Evolutionary conservation across 2,329 filamentous ascomycete genomes (phyloP).

Genomic region (Scedosporium aurantiacum): DNA sequence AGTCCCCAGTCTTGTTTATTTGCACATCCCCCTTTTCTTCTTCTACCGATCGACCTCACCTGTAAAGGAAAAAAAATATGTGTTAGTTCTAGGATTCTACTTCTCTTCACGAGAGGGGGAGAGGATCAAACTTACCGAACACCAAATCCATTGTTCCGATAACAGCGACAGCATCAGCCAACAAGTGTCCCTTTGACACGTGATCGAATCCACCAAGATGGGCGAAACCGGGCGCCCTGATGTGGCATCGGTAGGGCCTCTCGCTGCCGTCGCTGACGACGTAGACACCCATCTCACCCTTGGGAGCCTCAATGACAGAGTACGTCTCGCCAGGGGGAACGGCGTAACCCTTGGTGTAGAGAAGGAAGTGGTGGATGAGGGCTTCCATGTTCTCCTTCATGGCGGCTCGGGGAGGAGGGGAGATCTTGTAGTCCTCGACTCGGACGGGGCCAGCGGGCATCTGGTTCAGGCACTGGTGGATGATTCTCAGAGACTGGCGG

Average conservation of each 20-base stretch:
- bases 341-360: conserved; percentile 97
- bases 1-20: conserved; percentile 7
- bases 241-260: conserved; percentile 94
- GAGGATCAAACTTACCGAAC: conserved; percentile 52
- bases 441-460: conserved; percentile 92
- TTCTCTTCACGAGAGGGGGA: not conserved
- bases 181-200: conserved; percentile 77
- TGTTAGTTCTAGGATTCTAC: conserved; percentile 20
- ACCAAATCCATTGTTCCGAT: conserved; percentile 86
- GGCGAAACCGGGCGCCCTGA: conserved; percentile 91
- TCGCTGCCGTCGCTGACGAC: conserved; percentile 93
- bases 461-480: conserved; percentile 97
- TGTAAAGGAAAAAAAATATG: conserved; percentile 15
- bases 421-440: conserved; percentile 98
- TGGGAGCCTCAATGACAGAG: conserved; percentile 95
- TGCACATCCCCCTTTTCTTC: conserved; percentile 4
- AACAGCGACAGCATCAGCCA: conserved; percentile 93
- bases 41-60: conserved; percentile 51
- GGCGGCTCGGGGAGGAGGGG: conserved; percentile 84
- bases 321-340: conserved; percentile 98
- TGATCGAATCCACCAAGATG: conserved; percentile 93
- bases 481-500: conserved; percentile 93
- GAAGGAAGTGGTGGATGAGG: conserved; percentile 95
- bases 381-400: conserved; percentile 99
- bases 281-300: conserved; percentile 98